phyloP scores from a whole-genome alignment of 257 asterid genomes.

The Solanum dulcamara region DNA sequence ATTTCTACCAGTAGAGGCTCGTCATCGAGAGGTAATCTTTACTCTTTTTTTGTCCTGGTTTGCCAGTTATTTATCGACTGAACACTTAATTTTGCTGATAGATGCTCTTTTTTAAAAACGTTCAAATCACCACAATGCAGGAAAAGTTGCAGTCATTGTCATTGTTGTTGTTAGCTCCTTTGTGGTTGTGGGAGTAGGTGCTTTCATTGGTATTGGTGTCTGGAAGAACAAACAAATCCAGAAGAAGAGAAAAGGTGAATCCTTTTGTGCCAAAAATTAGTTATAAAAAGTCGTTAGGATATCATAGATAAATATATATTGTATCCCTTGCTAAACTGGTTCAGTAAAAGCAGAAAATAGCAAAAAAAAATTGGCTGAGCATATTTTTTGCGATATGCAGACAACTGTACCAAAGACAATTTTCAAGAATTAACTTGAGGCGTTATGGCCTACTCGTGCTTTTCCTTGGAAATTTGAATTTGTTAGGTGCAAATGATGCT shows the following conservation, averaged over 20 bases:
- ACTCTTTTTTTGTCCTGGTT: background rate
- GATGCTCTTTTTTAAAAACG: background rate
- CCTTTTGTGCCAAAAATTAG: background rate
- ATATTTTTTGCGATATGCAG: background rate
- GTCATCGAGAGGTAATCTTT: slow-evolving; percentile 1
- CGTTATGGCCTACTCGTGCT: background rate
- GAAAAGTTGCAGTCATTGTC: background rate
- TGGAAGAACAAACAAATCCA: slow-evolving; percentile 6
- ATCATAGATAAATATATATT: background rate
- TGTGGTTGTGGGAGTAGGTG: background rate
- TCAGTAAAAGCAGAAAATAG: background rate
- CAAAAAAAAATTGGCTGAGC: background rate
- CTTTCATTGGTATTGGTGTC: background rate
- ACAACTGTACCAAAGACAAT: background rate
- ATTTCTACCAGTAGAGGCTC: slow-evolving; percentile 3
- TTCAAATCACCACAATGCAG: background rate
- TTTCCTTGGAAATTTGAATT: background rate
- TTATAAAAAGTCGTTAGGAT: background rate
- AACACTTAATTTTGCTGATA: background rate
- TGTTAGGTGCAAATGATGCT: slow-evolving; percentile 10
- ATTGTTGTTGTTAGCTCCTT: background rate
- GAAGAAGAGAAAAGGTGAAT: slow-evolving; percentile 17
- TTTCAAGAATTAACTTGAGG: background rate
- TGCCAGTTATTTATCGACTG: background rate
- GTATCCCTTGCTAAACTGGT: background rate